Evolutionary conservation across 352 stramenopile genomes (phyloP), one percentile per base, ranked within the genome.

Genomic region (Pythium oligandrum): DNA sequence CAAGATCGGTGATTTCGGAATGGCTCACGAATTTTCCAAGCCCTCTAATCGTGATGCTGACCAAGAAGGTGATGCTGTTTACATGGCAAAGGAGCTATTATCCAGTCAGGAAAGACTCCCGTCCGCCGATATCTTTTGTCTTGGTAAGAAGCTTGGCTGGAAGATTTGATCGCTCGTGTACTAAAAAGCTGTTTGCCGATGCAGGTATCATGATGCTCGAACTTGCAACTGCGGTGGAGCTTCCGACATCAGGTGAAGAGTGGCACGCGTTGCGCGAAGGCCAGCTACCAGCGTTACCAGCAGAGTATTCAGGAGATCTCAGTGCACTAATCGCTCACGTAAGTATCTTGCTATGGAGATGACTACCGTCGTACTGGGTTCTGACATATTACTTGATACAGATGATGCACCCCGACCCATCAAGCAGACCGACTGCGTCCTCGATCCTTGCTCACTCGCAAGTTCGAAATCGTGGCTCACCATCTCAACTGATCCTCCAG

Each of bases 91-190:
- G 56, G 90, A 97, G 64, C 70, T 97, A n/a, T 73, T 98, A 33
- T 78, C 71, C 3, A 85, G 68, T 44, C 61, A 68, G 37, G 64
- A 81, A 12, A 68, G 83, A 30, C 67, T 75, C 34, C 77, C 86
- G 11, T 88, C 77, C 0, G 86, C 86, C 2, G 96, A 99, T 51
- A 94, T 98, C n/a, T 98, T 98, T 59, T 98, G 91, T 30, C 66
- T 98, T 2, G 93, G 95, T 89, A 63, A 8, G 48, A 9, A 17
- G 26, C 10, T 32, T 26, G 26, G 32, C 40, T 12, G 48, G 5
- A 51, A 42, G 17, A 31, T 6, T 47, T n/a, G 48, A 11, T 33
- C 2, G 3, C 43, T 33, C 7, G 8, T 50, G 10, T 4, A 31
- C 4, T 58, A 63, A 8, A 63, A 17, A 31, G 39, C 39, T 47